phyloP scores from a whole-genome alignment of 2,329 filamentous ascomycete genomes.

The Cercospora canescens region DNA sequence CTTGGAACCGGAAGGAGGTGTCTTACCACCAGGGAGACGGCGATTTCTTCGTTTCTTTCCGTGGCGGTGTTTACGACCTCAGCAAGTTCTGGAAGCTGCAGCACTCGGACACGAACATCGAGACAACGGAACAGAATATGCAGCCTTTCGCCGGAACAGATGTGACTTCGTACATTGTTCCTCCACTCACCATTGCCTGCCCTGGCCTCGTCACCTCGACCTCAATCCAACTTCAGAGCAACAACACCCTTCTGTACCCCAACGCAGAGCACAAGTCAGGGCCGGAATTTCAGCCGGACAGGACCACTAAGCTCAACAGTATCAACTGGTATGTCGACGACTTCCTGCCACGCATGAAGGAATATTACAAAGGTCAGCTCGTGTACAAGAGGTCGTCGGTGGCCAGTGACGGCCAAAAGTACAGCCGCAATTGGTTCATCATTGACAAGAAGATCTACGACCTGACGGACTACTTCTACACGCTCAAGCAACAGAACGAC shows the following conservation, averaged over 20 bases:
- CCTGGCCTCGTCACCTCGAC: conserved; percentile 62
- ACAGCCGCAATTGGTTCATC: conserved; percentile 76
- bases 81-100: conserved; percentile 81
- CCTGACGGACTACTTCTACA: conserved; percentile 87
- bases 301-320: conserved; percentile 57
- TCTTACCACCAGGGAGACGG: conserved; percentile 66
- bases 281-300: conserved; percentile 53
- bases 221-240: conserved; percentile 63
- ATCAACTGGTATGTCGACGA: conserved; percentile 73
- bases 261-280: conserved; percentile 69
- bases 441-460: conserved; percentile 80
- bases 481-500: conserved; percentile 59
- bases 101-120: conserved; percentile 70
- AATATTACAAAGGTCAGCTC: conserved; percentile 84
- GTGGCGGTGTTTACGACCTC: conserved; percentile 89
- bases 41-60: conserved; percentile 85
- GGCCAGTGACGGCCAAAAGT: conserved; percentile 63
- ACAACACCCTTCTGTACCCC: conserved; percentile 58
- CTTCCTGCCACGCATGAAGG: conserved; percentile 77
- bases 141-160: conserved; percentile 73
- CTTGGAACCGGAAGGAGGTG: conserved; percentile 74
- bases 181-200: conserved; percentile 75
- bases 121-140: conserved; percentile 68
- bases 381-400: conserved; percentile 68
- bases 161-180: conserved; percentile 81